phyloP scores from a whole-genome alignment of 257 asterid species.

The Nicotiana noctiflora region DNA sequence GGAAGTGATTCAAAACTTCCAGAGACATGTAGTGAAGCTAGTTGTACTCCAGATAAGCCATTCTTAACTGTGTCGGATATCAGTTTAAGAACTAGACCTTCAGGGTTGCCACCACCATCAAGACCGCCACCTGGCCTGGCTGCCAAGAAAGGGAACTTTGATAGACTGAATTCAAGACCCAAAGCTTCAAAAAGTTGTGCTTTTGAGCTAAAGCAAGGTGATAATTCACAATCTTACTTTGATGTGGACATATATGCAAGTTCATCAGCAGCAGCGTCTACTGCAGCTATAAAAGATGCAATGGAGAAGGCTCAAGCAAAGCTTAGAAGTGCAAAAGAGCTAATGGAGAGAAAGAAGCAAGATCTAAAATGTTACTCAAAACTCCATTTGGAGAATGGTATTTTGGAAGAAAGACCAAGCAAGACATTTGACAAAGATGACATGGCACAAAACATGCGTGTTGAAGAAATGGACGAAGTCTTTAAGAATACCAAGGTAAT shows the following conservation, averaged over 20 bases:
- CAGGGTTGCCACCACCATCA: conserved; percentile 83
- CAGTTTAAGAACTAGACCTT: conserved; percentile 78
- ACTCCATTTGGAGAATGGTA: conserved; percentile 19
- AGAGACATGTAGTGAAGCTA: conserved; percentile 21
- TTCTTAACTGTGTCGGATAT: conserved; percentile 63
- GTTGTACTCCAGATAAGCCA: conserved; percentile 36
- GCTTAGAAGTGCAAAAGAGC: conserved; percentile 30
- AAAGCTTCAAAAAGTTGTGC: conserved; percentile 36
- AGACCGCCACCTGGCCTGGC: conserved; percentile 77
- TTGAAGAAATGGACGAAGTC: conserved; percentile 25
- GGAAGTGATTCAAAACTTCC: conserved; percentile 22
- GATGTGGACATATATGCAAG: conserved; percentile 52
- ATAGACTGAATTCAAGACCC: conserved; percentile 24
- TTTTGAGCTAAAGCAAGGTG: conserved; percentile 35
- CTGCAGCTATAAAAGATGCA: conserved; percentile 24
- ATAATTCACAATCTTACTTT: conserved; percentile 31
- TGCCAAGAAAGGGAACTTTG: conserved; percentile 28
- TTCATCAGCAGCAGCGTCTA: conserved; percentile 30
- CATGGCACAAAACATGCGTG: conserved; percentile 15
- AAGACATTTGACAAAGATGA: conserved; percentile 29
- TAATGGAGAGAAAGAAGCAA: conserved; percentile 24
- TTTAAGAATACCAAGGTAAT: conserved; percentile 15
- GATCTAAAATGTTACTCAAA: conserved; percentile 15
- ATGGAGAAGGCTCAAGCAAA: conserved; percentile 33
- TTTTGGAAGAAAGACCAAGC: conserved; percentile 27